Evolutionary conservation across 2,329 filamentous ascomycete species (phyloP).

Genomic region (Paracamarosporium sp.): DNA sequence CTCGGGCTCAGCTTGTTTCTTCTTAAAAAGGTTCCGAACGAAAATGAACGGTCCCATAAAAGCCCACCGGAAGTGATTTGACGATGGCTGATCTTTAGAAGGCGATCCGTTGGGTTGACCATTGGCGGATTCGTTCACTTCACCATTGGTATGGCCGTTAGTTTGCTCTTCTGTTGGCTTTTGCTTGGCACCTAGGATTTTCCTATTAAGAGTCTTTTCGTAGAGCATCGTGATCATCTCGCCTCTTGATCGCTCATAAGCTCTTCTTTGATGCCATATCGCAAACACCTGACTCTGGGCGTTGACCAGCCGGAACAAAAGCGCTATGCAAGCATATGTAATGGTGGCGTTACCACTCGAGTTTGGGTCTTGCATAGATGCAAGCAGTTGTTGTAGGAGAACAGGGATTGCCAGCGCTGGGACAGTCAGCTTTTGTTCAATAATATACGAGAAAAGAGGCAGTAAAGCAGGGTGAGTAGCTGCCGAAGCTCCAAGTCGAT

Average conservation of each 20-base stretch:
- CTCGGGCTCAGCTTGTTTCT: conserved; percentile 29
- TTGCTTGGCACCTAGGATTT: conserved; percentile 52
- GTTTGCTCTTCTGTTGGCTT: conserved; percentile 33
- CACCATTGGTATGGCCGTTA: conserved; percentile 21
- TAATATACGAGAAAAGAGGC: no score
- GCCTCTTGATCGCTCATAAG: conserved; percentile 82
- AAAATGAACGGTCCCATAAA: conserved; percentile 15
- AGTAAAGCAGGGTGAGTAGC: no score
- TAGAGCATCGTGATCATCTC: conserved; percentile 88
- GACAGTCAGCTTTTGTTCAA: conserved; percentile 12
- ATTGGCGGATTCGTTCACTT: conserved; percentile 14
- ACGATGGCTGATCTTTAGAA: conserved; percentile 7
- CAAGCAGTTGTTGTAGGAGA: conserved; percentile 74
- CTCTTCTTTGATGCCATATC: conserved; percentile 82
- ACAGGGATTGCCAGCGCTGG: conserved; percentile 65
- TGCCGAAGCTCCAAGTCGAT: no score
- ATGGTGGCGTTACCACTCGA: conserved; percentile 64
- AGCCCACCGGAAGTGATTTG: conserved; percentile 4
- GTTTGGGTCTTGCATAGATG: conserved; percentile 65
- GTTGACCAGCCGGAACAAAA: conserved; percentile 66
- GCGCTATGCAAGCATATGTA: conserved; percentile 68
- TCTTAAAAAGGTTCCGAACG: conserved; percentile 24
- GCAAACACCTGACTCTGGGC: conserved; percentile 72
- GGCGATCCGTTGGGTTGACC: conserved; percentile 12
- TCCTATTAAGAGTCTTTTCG: conserved; percentile 75